These are phyloP conservation scores for Cystofilobasidium bisporidii DNA, from an alignment of 768 basidiomycete species.

Conservation along the genomic window DNA sequence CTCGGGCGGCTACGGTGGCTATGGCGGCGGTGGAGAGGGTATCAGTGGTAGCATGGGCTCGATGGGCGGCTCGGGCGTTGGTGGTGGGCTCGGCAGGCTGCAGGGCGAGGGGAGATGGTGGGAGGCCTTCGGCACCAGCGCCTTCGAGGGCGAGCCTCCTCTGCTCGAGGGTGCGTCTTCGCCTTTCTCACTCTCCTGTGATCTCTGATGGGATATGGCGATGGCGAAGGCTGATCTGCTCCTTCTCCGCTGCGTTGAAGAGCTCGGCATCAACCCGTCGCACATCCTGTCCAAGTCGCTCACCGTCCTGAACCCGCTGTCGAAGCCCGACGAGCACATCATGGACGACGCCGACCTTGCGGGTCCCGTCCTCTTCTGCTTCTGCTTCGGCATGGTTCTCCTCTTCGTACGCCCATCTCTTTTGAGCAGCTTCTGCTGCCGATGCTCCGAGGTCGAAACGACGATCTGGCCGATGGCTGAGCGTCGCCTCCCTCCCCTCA, in stretches of 20 bases:
- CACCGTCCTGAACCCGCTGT: slow-evolving; percentile 88
- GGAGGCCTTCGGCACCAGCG: slow-evolving; percentile 91
- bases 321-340: slow-evolving; percentile 72
- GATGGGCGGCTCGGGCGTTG: slow-evolving; percentile 11
- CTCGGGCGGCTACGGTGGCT: neutral
- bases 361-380: slow-evolving; percentile 87
- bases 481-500: neutral
- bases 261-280: slow-evolving; percentile 93
- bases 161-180: slow-evolving; percentile 69
- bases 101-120: slow-evolving; percentile 63
- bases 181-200: neutral
- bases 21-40: neutral
- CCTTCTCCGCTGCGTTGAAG: slow-evolving; percentile 44
- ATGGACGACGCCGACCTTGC: slow-evolving; percentile 99
- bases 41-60: slow-evolving; percentile 21
- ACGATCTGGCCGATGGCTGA: no score
- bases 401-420: slow-evolving; percentile 60
- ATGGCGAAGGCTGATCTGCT: neutral
- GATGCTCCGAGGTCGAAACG: no score
- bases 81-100: neutral
- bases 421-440: neutral
- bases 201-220: neutral
- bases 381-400: slow-evolving; percentile 86
- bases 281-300: slow-evolving; percentile 90
- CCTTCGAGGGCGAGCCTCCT: slow-evolving; percentile 90